Evolutionary conservation across 768 basidiomycete genomes (phyloP).

Genomic region (Leccinellum albellum): DNA sequence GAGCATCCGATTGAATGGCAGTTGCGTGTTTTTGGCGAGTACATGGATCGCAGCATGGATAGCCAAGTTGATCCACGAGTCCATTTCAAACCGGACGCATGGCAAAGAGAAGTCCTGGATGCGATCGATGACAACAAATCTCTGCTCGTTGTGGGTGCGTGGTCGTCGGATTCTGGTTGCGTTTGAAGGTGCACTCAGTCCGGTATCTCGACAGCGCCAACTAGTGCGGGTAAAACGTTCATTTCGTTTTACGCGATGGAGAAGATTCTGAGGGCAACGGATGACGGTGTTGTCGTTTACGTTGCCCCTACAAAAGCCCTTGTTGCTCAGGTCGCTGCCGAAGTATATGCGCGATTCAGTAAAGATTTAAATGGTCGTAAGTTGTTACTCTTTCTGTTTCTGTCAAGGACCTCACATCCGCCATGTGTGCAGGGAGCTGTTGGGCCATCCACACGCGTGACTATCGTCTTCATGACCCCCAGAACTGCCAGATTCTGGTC

Average conservation of each 20-base stretch:
- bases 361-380: slow-evolving; percentile 48
- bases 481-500: slow-evolving; percentile 68
- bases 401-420: neutral
- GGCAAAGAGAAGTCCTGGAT: slow-evolving; percentile 67
- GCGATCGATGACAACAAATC: slow-evolving; percentile 56
- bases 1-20: slow-evolving; percentile 65
- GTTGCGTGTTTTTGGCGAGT: slow-evolving; percentile 64
- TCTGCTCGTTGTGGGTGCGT: slow-evolving; percentile 60
- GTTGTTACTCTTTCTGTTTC: slow-evolving; percentile 25
- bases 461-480: slow-evolving; percentile 56
- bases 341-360: slow-evolving; percentile 67
- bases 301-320: slow-evolving; percentile 75
- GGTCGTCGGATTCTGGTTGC: neutral
- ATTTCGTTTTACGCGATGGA: slow-evolving; percentile 80
- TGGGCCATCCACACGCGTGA: slow-evolving; percentile 70
- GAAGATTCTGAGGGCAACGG: slow-evolving; percentile 54
- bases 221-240: slow-evolving; percentile 74
- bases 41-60: slow-evolving; percentile 72
- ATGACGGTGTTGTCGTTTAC: slow-evolving; percentile 68
- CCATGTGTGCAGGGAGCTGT: slow-evolving; percentile 42
- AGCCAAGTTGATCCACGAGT: slow-evolving; percentile 55
- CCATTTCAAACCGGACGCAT: slow-evolving; percentile 62
- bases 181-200: neutral
- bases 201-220: slow-evolving; percentile 45
- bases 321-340: slow-evolving; percentile 68